Conservation (phyloP, 1,284 basidiomycete species). For the Leccinum subfulvum region DNA sequence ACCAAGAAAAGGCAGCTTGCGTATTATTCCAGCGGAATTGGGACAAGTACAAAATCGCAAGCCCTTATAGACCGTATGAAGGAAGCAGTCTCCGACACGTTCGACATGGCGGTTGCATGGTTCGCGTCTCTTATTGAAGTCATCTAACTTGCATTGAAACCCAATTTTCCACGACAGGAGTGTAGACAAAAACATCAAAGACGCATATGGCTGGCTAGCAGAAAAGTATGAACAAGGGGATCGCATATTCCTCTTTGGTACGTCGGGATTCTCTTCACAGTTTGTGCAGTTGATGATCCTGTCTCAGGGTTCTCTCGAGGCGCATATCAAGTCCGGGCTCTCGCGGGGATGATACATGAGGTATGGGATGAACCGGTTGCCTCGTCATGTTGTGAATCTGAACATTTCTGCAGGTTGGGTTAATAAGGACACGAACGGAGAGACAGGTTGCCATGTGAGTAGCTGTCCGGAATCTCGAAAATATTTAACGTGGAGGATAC, state of each 20-base stretch:
- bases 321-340: not conserved
- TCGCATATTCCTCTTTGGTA: not conserved
- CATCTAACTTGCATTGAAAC: not conserved
- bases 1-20: not conserved
- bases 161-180: not conserved
- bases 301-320: not conserved
- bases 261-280: not conserved
- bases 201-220: not conserved
- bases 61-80: not conserved
- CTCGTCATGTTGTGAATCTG: not conserved
- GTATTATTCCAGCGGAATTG: not conserved
- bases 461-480: not conserved
- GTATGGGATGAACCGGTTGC: not conserved
- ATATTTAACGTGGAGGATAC: not conserved
- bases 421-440: slow-evolving; percentile 15
- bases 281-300: not conserved
- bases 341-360: not conserved
- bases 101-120: not conserved
- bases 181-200: not conserved
- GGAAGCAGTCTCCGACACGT: not conserved
- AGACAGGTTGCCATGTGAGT: slow-evolving; percentile 6
- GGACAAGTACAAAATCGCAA: not conserved
- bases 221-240: not conserved
- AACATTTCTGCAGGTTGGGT: slow-evolving; percentile 13
- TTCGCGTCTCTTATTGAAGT: not conserved